Evolutionary conservation across 352 stramenopile species (phyloP), one percentile per base, ranked within the genome.

Genomic region (Globisporangium rhizosaccharum): DNA sequence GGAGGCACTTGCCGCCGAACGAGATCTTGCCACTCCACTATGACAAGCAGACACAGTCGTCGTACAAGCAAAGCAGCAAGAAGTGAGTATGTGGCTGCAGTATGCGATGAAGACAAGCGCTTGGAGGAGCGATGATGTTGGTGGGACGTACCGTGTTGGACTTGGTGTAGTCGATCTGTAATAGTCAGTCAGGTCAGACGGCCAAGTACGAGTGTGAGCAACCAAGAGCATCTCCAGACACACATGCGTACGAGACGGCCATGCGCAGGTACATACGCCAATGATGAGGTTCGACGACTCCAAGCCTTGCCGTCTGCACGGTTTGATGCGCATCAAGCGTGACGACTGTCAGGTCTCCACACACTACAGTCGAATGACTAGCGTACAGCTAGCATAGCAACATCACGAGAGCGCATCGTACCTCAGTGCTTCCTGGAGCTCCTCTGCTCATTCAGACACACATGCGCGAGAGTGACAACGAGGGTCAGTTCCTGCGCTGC

Each of bases 101-200:
- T 6, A 6, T 33, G 2, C 28, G 6, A 6, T 6, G 28, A 33
- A 33, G 28, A 33, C 28, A 33, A 33, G 2, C 28, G 28, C 28
- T 33, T 33, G 28, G 2, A 7, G 3, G 28, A 33, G 28, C 4
- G 33, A 26, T 39, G 3, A 36, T 37, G 30, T 25, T 45, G 42
- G 12, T 3, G 15, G 2, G 9, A 37, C 54, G 48, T 65, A 87
- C 80, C 64, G 67, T 81, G 56, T 93, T 93, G 56, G 75, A 89
- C 51, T 84, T 82, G 20, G 81, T 93, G 57, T 78, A 91, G 71
- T 93, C 81, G 48, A 91, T 75, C 79, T 88, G 49, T n/a, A 33
- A 6, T 6, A 33, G 28, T 33, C 28, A 33, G 17, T 50, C 45
- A 23, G 8, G n/a, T 28, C 44, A 49, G 44, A 15, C 3, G 18